Percentiles rank a stretch among this genome's conserved stretches.
phyloP scores from a whole-genome alignment of 116 monocot genomes.

The Iris pallida region DNA sequence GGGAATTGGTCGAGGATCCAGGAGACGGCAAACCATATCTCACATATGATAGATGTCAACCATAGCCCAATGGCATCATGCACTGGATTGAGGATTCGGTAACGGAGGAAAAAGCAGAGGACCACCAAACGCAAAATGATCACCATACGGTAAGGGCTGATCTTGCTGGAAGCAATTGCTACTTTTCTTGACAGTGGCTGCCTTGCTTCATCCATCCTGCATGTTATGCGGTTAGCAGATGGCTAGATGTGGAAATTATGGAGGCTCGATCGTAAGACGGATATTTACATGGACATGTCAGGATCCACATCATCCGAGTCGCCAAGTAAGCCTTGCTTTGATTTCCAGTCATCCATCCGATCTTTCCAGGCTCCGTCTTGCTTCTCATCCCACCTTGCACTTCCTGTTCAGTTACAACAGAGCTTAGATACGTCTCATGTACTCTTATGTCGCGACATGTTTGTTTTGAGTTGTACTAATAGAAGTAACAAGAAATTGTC shows the following conservation, averaged over 20 bases:
- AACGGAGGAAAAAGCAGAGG: conserved; percentile 84
- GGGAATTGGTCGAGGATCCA: conserved; percentile 99
- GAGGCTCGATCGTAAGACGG: not conserved
- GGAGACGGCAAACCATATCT: conserved; percentile 94
- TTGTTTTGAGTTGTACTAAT: too few species aligned
- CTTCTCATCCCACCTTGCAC: conserved; percentile 66
- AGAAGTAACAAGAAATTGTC: too few species aligned
- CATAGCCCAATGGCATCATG: conserved; percentile 80
- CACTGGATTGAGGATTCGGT: conserved; percentile 80
- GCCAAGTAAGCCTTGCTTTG: conserved; percentile 56
- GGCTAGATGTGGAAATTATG: not conserved
- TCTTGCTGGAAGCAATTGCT: conserved; percentile 87
- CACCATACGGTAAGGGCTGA: conserved; percentile 94
- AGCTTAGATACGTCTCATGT: not conserved
- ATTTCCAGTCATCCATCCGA: conserved; percentile 88
- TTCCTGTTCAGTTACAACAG: conserved; percentile 29
- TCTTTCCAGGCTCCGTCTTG: conserved; percentile 71
- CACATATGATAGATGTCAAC: conserved; percentile 89
- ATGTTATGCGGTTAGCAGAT: not conserved
- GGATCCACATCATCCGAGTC: conserved; percentile 67
- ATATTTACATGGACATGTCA: conserved; percentile 62
- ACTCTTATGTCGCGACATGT: too few species aligned
- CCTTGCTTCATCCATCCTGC: conserved; percentile 81
- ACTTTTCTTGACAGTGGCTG: conserved; percentile 95
- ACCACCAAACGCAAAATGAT: conserved; percentile 79